Base-by-base conservation (phyloP, 1,139 yeast genomes). In the Candida albicans region DNA sequence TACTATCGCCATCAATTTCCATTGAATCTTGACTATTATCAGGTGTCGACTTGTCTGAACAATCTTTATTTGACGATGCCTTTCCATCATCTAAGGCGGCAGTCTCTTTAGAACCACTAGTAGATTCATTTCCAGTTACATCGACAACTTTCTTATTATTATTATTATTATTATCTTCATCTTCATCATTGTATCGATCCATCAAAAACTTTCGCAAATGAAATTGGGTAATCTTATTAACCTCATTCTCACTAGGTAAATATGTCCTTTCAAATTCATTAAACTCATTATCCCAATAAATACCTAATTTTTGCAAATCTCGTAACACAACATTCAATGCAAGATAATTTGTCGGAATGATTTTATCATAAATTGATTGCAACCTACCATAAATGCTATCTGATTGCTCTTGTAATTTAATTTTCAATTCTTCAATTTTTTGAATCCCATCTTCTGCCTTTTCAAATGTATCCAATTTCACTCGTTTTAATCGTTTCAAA, bases 161-260 rank as follows among this genome's bases (percentile, higher is more conserved):
- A 28, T 33, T 11, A 24, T 30, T 10, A 2, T 6, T 25, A 11
- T 27, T 28, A 8, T 22, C 31, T 25, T 28, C 56, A 15, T 49
- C 56, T 36, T 52, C 50, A 9, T 69, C 64, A 41, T 71, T 63
- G 40, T 70, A 66, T 46, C 67, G 70, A 46, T 77, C 89, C 54
- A 79, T 64, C 55, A 93, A 83, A 44, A 90, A 75, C 53, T 83
- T 87, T 48, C 84, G 81, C 57, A 95, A 70, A 58, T 93, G 99
- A 53, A 85, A 85, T 11, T 96, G 88, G 2, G 99, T 91, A 38
- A 93, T 87, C 49, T 90, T 75, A 8, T 96, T 85, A 52, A 95
- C 87, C 73, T 95, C 99, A 57, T 86, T 88, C 62, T 95, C 99
- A 12, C 96, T 83, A 0, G 98, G 98, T 48, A 93, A 77, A 57